These are phyloP conservation scores for Xylona heveae DNA, from an alignment of 495 filamentous ascomycete genomes.

Conservation along the genomic window DNA sequence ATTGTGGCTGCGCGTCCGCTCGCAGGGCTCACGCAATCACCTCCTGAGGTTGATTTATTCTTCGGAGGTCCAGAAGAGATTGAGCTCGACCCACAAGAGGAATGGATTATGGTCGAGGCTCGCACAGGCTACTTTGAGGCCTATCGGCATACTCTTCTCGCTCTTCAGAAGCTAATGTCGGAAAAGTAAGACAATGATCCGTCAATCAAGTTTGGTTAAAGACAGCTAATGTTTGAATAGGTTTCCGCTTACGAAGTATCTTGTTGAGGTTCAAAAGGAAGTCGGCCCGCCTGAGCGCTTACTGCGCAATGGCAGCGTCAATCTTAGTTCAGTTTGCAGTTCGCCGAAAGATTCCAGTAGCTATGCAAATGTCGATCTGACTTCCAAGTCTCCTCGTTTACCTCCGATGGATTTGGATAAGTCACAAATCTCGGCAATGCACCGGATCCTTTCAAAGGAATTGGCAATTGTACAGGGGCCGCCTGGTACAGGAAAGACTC, in stretches of 20 bases:
- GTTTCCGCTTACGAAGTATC: constrained; percentile 39
- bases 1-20: constrained; percentile 51
- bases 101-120: constrained; percentile 64
- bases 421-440: constrained; percentile 46
- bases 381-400: constrained; percentile 26
- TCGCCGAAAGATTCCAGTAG: not conserved
- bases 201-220: constrained; percentile 10
- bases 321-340: constrained; percentile 21
- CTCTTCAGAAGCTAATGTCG: constrained; percentile 45
- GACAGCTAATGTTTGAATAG: constrained; percentile 13
- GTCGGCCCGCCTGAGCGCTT: constrained; percentile 29
- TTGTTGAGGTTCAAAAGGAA: constrained; percentile 27
- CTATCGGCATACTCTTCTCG: constrained; percentile 43
- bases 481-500: constrained; percentile 80
- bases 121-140: constrained; percentile 54
- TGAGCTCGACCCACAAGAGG: constrained; percentile 43
- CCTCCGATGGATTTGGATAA: constrained; percentile 35
- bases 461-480: constrained; percentile 77
- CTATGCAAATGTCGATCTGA: constrained; percentile 20
- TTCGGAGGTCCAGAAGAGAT: constrained; percentile 38
- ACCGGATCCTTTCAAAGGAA: constrained; percentile 46
- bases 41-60: constrained; percentile 57
- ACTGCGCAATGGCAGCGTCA: constrained; percentile 18
- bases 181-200: constrained; percentile 27
- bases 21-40: constrained; percentile 34